phyloP scores from a whole-genome alignment of 2,329 filamentous ascomycete species.

The Rutstroemia sydowiana region DNA sequence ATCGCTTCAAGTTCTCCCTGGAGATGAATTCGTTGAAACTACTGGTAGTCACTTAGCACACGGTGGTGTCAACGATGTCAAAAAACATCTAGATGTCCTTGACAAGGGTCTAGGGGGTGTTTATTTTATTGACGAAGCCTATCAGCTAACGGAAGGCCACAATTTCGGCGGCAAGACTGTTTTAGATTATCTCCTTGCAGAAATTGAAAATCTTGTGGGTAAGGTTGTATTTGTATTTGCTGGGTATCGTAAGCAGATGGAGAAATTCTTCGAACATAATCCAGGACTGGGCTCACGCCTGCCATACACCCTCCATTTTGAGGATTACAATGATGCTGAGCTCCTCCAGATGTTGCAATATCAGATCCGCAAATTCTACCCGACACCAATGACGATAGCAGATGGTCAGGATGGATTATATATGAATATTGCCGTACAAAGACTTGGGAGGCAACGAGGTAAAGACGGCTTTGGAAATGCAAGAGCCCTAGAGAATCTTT shows the following conservation, averaged over 20 bases:
- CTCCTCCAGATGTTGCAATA: conserved; percentile 52
- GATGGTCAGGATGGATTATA: conserved; percentile 53
- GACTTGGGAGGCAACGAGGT: conserved; percentile 56
- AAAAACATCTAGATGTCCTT: conserved; percentile 50
- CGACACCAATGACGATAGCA: conserved; percentile 49
- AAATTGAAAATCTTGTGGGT: conserved; percentile 64
- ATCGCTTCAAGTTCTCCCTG: conserved; percentile 54
- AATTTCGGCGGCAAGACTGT: conserved; percentile 52
- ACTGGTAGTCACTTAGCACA: conserved; percentile 61
- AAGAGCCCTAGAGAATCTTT: conserved; percentile 55
- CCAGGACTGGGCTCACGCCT: conserved; percentile 64
- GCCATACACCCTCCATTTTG: conserved; percentile 56
- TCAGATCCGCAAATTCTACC: conserved; percentile 48
- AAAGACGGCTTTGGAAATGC: conserved; percentile 68
- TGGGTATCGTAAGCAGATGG: conserved; percentile 69
- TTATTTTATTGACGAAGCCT: conserved; percentile 73
- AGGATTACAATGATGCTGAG: conserved; percentile 61
- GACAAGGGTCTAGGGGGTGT: conserved; percentile 60
- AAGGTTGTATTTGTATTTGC: conserved; percentile 67
- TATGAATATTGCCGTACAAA: conserved; percentile 52
- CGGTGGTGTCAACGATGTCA: conserved; percentile 49
- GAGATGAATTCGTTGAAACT: conserved; percentile 54
- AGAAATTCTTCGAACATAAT: conserved; percentile 68
- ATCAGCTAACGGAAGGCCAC: conserved; percentile 58
- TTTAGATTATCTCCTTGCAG: conserved; percentile 62